phyloP scores from a whole-genome alignment of 192 early-diverging fungal species.

The Entomortierella lignicola region DNA sequence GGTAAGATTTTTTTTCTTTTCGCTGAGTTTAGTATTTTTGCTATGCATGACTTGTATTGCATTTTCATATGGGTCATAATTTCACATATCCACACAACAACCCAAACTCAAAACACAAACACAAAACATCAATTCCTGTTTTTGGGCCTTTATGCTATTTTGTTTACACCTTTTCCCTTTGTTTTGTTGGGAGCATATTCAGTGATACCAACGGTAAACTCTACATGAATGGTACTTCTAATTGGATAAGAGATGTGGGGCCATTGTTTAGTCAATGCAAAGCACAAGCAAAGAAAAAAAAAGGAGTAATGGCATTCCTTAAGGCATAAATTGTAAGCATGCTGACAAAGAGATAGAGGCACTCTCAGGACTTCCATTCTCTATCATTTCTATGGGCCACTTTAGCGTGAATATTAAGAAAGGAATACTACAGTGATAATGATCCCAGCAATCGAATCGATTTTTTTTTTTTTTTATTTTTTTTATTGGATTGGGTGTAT shows the following conservation, averaged over 20 bases:
- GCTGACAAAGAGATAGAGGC: too few relatives aligned
- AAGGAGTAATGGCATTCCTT: background rate
- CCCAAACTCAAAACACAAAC: too few relatives aligned
- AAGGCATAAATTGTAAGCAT: background rate
- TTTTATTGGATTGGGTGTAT: background rate
- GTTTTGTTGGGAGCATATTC: conserved; percentile 28
- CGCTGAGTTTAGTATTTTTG: background rate
- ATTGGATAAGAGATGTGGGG: conserved; percentile 17
- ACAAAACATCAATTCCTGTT: background rate
- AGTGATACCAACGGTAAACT: background rate
- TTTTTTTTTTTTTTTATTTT: too few relatives aligned
- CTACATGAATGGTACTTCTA: background rate
- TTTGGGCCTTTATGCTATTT: background rate
- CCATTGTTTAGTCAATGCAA: background rate
- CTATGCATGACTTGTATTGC: background rate
- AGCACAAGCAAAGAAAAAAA: background rate
- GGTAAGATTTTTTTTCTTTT: conserved; percentile 31
- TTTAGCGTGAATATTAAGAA: too few relatives aligned
- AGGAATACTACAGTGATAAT: too few relatives aligned
- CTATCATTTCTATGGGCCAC: too few relatives aligned
- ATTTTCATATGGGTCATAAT: background rate
- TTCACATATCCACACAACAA: background rate
- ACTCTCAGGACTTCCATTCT: too few relatives aligned
- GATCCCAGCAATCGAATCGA: too few relatives aligned
- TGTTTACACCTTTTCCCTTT: too few relatives aligned